A percentile compares a stretch with the other conserved stretches of the same genome.
Conservation (phyloP, 2,329 filamentous ascomycete genomes). For the Eutypa lata region DNA sequence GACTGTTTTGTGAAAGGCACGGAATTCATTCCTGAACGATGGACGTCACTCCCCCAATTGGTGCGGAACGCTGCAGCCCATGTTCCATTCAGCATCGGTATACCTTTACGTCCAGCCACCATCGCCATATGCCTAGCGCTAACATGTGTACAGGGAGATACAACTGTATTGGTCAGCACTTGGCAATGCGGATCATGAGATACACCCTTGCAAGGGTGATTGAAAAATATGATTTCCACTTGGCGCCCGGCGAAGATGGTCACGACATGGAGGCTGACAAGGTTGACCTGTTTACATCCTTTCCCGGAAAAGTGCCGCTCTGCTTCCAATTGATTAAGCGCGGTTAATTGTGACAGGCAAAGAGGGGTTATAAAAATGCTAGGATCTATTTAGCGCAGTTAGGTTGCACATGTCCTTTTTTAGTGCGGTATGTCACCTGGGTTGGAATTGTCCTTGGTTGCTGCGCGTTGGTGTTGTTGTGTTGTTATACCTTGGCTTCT, state of each 20-base stretch:
- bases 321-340: no score
- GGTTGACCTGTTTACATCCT: not conserved
- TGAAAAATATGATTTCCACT: constrained; percentile 20
- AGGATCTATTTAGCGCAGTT: no score
- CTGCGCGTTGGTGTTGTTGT: no score
- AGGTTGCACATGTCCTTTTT: no score
- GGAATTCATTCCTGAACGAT: constrained; percentile 37
- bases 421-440: no score
- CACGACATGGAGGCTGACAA: not conserved
- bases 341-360: no score
- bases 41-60: constrained; percentile 30
- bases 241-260: constrained; percentile 29
- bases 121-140: not conserved
- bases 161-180: constrained; percentile 25
- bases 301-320: not conserved
- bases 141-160: no score
- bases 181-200: constrained; percentile 27
- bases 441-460: no score
- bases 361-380: no score
- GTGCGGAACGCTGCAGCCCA: constrained; percentile 28
- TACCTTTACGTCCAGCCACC: not conserved
- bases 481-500: no score
- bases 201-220: constrained; percentile 17
- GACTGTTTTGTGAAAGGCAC: constrained; percentile 24
- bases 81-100: constrained; percentile 31